Evolutionary conservation across 1,139 yeast genomes (phyloP).

Genomic region (Saccharomycopsis crataegensis): DNA sequence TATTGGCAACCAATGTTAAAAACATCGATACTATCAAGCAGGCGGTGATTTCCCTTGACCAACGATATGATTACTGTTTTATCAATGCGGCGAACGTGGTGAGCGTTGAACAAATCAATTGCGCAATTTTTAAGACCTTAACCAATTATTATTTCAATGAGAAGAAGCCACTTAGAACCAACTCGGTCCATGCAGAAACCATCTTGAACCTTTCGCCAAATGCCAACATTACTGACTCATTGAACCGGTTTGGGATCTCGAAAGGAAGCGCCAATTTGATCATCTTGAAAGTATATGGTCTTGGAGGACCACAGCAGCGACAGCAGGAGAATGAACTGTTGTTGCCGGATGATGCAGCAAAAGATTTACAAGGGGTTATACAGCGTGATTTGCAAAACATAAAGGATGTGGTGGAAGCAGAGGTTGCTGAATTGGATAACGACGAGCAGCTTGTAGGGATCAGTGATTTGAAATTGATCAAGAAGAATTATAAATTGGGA

Average conservation of each 20-base stretch:
- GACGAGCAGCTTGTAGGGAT: not conserved
- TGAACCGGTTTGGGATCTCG: constrained; percentile 15
- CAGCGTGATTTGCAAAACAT: not conserved
- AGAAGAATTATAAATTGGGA: constrained; percentile 17
- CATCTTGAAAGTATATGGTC: constrained; percentile 6
- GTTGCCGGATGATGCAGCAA: not conserved
- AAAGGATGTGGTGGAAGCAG: not conserved
- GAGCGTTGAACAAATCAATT: constrained; percentile 13
- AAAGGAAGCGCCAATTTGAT: constrained; percentile 3
- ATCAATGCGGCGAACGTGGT: constrained; percentile 15
- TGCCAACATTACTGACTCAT: constrained; percentile 10
- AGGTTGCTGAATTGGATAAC: not conserved
- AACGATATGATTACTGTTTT: constrained; percentile 13
- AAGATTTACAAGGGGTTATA: not conserved
- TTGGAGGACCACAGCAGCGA: not conserved
- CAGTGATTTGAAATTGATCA: constrained; percentile 11
- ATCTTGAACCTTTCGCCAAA: constrained; percentile 17
- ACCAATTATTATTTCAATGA: constrained; percentile 4
- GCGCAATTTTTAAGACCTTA: constrained; percentile 14
- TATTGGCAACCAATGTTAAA: constrained; percentile 7
- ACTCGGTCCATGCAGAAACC: constrained; percentile 13
- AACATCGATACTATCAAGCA: constrained; percentile 14
- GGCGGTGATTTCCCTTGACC: constrained; percentile 6
- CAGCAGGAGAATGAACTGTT: not conserved
- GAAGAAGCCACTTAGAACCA: constrained; percentile 7